phyloP scores from a whole-genome alignment of 2,329 filamentous ascomycete genomes.

The Samsoniella hepiali region DNA sequence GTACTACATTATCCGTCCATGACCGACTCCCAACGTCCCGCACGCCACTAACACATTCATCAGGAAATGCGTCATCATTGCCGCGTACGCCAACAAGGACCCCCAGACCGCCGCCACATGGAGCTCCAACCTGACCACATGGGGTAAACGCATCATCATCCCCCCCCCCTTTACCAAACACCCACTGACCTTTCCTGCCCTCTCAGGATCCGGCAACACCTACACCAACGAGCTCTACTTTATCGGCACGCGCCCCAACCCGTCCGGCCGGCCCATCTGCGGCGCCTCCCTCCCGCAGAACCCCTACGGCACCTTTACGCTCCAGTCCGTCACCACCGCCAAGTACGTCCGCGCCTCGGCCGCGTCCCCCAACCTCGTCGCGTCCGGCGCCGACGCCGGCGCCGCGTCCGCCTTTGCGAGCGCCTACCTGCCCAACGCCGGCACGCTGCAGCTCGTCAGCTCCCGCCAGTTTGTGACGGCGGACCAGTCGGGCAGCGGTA shows the following conservation, averaged over 20 bases:
- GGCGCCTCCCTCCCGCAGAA: slow-evolving; percentile 23
- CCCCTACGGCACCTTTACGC: slow-evolving; percentile 25
- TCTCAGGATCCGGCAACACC: slow-evolving; percentile 24
- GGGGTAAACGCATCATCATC: slow-evolving; percentile 18
- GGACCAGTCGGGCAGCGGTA: slow-evolving; percentile 22
- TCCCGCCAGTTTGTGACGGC: slow-evolving; percentile 22
- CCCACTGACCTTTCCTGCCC: background rate
- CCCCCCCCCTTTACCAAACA: background rate
- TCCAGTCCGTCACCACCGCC: slow-evolving; percentile 22
- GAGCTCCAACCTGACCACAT: slow-evolving; percentile 25
- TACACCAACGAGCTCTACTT: slow-evolving; percentile 27
- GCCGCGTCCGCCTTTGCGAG: slow-evolving; percentile 22
- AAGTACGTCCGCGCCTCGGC: slow-evolving; percentile 22
- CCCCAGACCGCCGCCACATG: slow-evolving; percentile 24
- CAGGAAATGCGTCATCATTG: slow-evolving; percentile 26
- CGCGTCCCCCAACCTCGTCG: slow-evolving; percentile 22
- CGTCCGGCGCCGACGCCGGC: slow-evolving; percentile 19
- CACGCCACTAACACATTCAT: background rate
- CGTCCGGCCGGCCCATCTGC: slow-evolving; percentile 25
- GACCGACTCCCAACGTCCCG: background rate
- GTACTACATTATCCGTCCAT: background rate
- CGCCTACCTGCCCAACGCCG: slow-evolving; percentile 25
- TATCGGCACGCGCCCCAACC: slow-evolving; percentile 26
- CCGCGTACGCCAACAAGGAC: slow-evolving; percentile 25
- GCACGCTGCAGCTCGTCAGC: slow-evolving; percentile 13